Conservation (phyloP, 192 early-diverging fungal species). For the Funneliformis geosporum region DNA sequence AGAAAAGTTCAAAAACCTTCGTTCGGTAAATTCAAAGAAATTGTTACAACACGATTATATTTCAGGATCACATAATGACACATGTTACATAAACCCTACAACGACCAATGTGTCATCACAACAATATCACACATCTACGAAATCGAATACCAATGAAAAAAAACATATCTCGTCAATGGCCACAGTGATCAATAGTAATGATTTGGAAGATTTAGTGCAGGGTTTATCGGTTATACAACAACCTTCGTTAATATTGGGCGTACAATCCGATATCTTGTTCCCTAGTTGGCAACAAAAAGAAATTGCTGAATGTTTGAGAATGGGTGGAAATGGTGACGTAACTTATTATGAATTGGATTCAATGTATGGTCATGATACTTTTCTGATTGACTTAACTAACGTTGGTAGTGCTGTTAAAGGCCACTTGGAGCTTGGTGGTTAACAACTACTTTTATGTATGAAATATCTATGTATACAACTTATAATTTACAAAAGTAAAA, state of each 20-base stretch:
- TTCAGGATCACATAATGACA: slow-evolving; percentile 35
- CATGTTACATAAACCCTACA: slow-evolving; percentile 21
- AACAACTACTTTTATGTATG: neutral
- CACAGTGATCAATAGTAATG: slow-evolving; percentile 7
- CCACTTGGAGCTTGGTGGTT: slow-evolving; percentile 63
- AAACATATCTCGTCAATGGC: slow-evolving; percentile 25
- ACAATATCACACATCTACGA: slow-evolving; percentile 6
- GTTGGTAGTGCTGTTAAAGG: slow-evolving; percentile 96
- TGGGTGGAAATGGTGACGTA: slow-evolving; percentile 84
- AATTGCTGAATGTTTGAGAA: slow-evolving; percentile 84
- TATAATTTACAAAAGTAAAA: too few species aligned
- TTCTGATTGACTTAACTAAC: slow-evolving; percentile 86
- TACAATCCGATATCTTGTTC: slow-evolving; percentile 95
- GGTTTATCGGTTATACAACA: slow-evolving; percentile 70
- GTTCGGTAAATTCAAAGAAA: slow-evolving; percentile 42
- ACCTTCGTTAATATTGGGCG: slow-evolving; percentile 89
- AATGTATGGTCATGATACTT: slow-evolving; percentile 97
- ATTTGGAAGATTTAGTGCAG: slow-evolving; percentile 63
- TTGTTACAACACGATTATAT: slow-evolving; percentile 33
- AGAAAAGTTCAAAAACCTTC: slow-evolving; percentile 42
- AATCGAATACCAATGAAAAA: neutral
- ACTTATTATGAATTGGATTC: slow-evolving; percentile 98
- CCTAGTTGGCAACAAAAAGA: slow-evolving; percentile 95
- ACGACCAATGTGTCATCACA: slow-evolving; percentile 27
- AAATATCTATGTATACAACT: neutral